Evolutionary conservation across 352 stramenopile genomes (phyloP), one percentile per base, ranked within the genome.

Genomic region (Globisporangium irregulare): DNA sequence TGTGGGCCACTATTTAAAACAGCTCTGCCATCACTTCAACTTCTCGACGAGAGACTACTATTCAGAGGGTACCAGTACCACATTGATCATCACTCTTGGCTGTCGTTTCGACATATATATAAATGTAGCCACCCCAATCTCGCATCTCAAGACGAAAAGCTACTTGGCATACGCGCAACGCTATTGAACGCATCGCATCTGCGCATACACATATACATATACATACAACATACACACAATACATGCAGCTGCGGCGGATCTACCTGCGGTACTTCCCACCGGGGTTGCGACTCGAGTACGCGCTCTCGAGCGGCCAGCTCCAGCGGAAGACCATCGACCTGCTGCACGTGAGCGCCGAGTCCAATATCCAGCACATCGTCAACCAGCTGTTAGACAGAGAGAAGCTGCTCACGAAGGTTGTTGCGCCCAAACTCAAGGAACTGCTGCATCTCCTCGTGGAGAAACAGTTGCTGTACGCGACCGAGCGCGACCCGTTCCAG

Each of bases 231-330:
- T 34, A 18, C 22, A 48, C 50, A 36, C 7, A n/a, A 48, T 27
- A 41, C 4, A 94, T 94, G 86, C 81, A 87, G 41, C 77, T 94
- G 34, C 70, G 72, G 7, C 78, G 85, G 32, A 77, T 92, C 60
- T 92, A 81, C 67, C 59, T 94, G 60, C 84, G 86, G 61, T 90
- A 92, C 74, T 94, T 84, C 59, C 84, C 86, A 34, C 84, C 86
- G 57, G 81, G 74, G 6, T 60, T 94, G 60, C 84, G 84, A 5
- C 79, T 94, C 57, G 75, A 90, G 70, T 92, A 85, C 66, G 57
- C 66, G 43, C 79, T 77, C 43, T 85, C 84, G 20, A 74, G 73
- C 43, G 86, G 84, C 8, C 62, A 84, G 34, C 29, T 76, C 18
- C 67, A 85, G 6, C 65, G 64, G 43, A 92, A 86, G 64, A 89